These are phyloP conservation scores for Ceratocystis harringtonii DNA, from an alignment of 2,329 filamentous ascomycete genomes.

Conservation along the genomic window DNA sequence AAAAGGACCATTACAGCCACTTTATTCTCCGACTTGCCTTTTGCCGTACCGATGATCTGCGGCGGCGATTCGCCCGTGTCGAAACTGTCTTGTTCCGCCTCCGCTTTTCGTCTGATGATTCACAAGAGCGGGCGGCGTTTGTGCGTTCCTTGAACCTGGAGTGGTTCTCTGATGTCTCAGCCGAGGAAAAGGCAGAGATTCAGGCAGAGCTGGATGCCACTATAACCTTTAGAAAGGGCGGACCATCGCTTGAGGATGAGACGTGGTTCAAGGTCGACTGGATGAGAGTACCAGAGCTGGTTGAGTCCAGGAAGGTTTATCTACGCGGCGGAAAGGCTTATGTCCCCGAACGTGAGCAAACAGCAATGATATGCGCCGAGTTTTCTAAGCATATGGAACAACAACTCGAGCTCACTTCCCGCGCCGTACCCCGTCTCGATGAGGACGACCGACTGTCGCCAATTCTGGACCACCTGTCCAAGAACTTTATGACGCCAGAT, in stretches of 20 bases:
- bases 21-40: slow-evolving; percentile 94
- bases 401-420: slow-evolving; percentile 79
- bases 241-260: slow-evolving; percentile 50
- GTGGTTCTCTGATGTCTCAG: slow-evolving; percentile 77
- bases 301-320: slow-evolving; percentile 65
- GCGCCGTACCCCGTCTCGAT: slow-evolving; percentile 78
- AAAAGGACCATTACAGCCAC: slow-evolving; percentile 95
- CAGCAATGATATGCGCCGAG: slow-evolving; percentile 77
- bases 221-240: slow-evolving; percentile 26
- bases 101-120: slow-evolving; percentile 63
- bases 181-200: slow-evolving; percentile 59
- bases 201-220: slow-evolving; percentile 39
- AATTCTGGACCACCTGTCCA: slow-evolving; percentile 63
- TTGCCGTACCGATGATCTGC: slow-evolving; percentile 75
- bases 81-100: slow-evolving; percentile 83
- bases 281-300: slow-evolving; percentile 78
- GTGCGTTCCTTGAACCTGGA: slow-evolving; percentile 63
- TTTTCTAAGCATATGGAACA: slow-evolving; percentile 67
- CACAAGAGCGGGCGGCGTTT: slow-evolving; percentile 58
- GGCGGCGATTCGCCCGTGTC: slow-evolving; percentile 68
- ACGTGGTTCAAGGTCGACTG: slow-evolving; percentile 95
- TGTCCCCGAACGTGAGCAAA: slow-evolving; percentile 73
- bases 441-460: slow-evolving; percentile 80
- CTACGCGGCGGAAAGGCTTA: slow-evolving; percentile 74
- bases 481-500: slow-evolving; percentile 89